phyloP scores from a whole-genome alignment of 495 filamentous ascomycete genomes.

The Saxophila tyrrhenica region DNA sequence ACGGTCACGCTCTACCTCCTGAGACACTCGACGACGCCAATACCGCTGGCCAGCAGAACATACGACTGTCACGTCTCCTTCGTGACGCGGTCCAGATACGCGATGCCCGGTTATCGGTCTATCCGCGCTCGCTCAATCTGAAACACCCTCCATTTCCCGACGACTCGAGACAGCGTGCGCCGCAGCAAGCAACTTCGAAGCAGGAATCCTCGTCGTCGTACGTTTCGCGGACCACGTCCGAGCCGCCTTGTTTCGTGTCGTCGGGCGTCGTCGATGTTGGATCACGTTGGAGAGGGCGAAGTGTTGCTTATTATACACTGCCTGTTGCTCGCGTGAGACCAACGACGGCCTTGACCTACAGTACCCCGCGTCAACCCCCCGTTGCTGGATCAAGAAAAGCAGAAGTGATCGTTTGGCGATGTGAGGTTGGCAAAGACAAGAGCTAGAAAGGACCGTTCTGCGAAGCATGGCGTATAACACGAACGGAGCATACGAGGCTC shows the following conservation, averaged over 20 bases:
- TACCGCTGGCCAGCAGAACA: neutral
- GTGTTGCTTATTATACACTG: neutral
- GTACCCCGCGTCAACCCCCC: neutral
- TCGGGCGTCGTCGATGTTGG: neutral
- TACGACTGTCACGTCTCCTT: neutral
- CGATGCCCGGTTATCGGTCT: neutral
- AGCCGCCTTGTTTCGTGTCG: neutral
- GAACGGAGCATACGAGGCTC: conserved; percentile 9
- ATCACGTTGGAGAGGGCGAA: neutral
- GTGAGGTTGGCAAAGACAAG: too few species aligned
- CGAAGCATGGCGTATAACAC: conserved; percentile 16
- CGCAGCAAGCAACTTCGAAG: neutral
- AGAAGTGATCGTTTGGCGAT: too few species aligned
- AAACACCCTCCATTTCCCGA: neutral
- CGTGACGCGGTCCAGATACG: neutral
- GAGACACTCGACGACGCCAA: neutral
- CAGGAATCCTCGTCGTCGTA: neutral
- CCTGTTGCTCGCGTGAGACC: neutral
- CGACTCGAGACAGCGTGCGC: neutral
- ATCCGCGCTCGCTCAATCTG: neutral
- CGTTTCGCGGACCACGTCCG: neutral
- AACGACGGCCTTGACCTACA: neutral
- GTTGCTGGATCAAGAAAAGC: too few species aligned
- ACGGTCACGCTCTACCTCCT: neutral
- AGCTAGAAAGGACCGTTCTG: too few species aligned